Evolutionary conservation across 2,329 filamentous ascomycete genomes (phyloP).

Genomic region (Grosmannia penicillata): DNA sequence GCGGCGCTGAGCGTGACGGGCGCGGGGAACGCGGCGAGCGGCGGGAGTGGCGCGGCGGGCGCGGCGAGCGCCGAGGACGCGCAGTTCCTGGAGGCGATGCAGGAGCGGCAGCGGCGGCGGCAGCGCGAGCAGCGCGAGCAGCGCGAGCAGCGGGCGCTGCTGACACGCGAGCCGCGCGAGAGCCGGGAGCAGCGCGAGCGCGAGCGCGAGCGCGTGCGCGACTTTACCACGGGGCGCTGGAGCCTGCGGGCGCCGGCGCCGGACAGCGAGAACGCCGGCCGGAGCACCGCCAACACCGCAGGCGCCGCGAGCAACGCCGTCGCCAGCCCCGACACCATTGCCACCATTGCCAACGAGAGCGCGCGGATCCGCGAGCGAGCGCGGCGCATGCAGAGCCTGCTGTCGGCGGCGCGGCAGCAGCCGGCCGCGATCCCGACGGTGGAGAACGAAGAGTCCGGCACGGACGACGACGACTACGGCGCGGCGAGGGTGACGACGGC

Average conservation of each 20-base stretch:
- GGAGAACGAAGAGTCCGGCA: conserved; percentile 1
- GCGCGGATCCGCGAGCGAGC: conserved; percentile 14
- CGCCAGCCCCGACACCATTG: conserved; percentile 19
- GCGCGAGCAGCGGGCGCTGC: neutral
- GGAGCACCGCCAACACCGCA: too few relatives aligned
- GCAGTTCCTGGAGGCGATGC: conserved; percentile 39
- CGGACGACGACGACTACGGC: neutral
- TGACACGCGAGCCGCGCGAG: neutral
- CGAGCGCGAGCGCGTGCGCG: conserved; percentile 20
- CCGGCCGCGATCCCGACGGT: neutral
- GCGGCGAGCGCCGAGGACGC: conserved; percentile 42
- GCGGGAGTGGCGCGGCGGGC: too few relatives aligned
- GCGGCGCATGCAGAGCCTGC: neutral
- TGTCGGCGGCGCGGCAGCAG: conserved; percentile 1
- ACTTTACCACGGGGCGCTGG: too few relatives aligned
- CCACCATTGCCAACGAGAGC: too few relatives aligned
- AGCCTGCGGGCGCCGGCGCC: too few relatives aligned
- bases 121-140: neutral
- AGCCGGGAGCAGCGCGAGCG: conserved; percentile 8
- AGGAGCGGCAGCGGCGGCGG: conserved; percentile 14
- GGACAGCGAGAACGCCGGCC: too few relatives aligned
- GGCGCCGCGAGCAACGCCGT: conserved; percentile 25
- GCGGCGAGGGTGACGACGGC: neutral
- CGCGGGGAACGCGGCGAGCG: too few relatives aligned
- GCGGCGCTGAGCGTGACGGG: too few relatives aligned